These are phyloP conservation scores for Trifolium dubium DNA, from an alignment of 306 rosid species.

Conservation along the genomic window DNA sequence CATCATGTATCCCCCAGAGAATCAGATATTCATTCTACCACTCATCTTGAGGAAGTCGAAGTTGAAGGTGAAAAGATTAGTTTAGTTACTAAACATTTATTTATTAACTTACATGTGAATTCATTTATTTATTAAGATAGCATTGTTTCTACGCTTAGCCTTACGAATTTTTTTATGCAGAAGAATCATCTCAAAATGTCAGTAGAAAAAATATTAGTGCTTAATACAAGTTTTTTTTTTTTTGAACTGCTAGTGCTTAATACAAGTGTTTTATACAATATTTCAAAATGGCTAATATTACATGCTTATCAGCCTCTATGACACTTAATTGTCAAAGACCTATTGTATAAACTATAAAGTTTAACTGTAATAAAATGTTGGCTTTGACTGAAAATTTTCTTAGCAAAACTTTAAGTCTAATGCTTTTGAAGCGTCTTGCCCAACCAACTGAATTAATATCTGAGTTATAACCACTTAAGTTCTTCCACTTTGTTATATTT, in stretches of 20 bases:
- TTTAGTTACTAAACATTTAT: not conserved
- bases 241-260: not conserved
- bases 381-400: not conserved
- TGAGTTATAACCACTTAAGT: not conserved
- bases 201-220: not conserved
- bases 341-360: slow-evolving; percentile 42
- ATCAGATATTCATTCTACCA: not conserved
- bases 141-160: not conserved
- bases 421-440: not conserved
- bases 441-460: not conserved
- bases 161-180: no score
- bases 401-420: not conserved
- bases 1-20: not conserved
- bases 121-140: not conserved
- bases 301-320: slow-evolving; percentile 69
- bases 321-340: slow-evolving; percentile 40
- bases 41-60: slow-evolving; percentile 2
- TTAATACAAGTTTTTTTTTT: not conserved
- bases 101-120: not conserved
- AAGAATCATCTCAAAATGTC: no score
- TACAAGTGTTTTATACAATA: not conserved
- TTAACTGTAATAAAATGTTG: not conserved
- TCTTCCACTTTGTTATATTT: not conserved
- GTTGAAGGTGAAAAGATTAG: slow-evolving; percentile 10
- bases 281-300: not conserved